A percentile compares a stretch with the other conserved stretches of the same genome.
Conservation (phyloP, 768 basidiomycete genomes). For the Rhodosporidiobolus odoratus region DNA sequence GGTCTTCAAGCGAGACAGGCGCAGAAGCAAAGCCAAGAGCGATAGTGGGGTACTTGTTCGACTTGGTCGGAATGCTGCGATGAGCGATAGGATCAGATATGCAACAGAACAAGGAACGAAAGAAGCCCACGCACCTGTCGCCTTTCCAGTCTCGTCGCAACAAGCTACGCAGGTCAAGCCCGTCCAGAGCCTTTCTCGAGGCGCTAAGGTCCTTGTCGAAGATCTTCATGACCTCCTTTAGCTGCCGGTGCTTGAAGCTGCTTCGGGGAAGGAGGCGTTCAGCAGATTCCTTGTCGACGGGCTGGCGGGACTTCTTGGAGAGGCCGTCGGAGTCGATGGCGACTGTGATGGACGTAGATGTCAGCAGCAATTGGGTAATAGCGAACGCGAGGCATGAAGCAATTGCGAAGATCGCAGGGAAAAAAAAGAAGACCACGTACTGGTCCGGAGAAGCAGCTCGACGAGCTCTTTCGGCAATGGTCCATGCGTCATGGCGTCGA, state of each 20-base stretch:
- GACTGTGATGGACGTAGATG: not conserved
- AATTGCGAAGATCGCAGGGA: not conserved
- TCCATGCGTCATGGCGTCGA: not conserved
- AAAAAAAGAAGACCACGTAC: not conserved
- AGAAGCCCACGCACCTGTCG: slow-evolving; percentile 12
- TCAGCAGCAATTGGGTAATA: not conserved
- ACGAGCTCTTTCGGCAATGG: slow-evolving; percentile 26
- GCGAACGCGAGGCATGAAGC: not conserved
- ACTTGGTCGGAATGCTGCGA: slow-evolving; percentile 18
- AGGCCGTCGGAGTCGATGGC: slow-evolving; percentile 31
- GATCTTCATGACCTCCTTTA: slow-evolving; percentile 20
- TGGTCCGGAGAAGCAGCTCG: slow-evolving; percentile 32
- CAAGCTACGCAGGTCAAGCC: slow-evolving; percentile 23
- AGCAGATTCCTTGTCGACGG: slow-evolving; percentile 14
- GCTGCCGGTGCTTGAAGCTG: slow-evolving; percentile 10
- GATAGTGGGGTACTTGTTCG: slow-evolving; percentile 21
- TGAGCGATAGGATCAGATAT: not conserved
- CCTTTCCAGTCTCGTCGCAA: slow-evolving; percentile 38
- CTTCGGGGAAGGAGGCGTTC: slow-evolving; percentile 5
- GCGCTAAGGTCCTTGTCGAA: slow-evolving; percentile 23
- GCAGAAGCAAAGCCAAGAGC: slow-evolving; percentile 30
- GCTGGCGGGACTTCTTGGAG: not conserved
- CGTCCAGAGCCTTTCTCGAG: slow-evolving; percentile 21
- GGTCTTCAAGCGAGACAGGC: slow-evolving; percentile 34
- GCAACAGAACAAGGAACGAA: not conserved